A percentile compares a stretch with the other conserved stretches of the same genome.
phyloP scores from a whole-genome alignment of 2,329 filamentous ascomycete genomes.

The Plectosphaerella cucumerina region DNA sequence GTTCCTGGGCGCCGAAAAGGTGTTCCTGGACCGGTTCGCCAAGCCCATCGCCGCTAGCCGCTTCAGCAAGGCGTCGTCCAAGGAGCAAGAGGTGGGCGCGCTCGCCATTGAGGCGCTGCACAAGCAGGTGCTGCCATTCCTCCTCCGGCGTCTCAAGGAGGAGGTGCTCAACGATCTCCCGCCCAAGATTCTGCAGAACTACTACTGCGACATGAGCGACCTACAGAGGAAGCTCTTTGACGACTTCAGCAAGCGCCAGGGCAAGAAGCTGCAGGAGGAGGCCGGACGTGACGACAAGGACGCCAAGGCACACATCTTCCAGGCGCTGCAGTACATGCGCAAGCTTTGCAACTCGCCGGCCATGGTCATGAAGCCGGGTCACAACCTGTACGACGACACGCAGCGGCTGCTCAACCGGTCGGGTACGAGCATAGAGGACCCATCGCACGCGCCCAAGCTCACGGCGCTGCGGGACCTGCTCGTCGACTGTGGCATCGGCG shows the following conservation, averaged over 20 bases:
- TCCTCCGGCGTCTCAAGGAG: slow-evolving; percentile 93
- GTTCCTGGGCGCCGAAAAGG: slow-evolving; percentile 88
- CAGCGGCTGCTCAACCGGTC: slow-evolving; percentile 75
- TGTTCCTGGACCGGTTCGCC: slow-evolving; percentile 92
- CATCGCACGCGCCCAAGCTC: slow-evolving; percentile 87
- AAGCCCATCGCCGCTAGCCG: slow-evolving; percentile 93
- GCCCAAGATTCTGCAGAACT: slow-evolving; percentile 98
- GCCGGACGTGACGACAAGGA: slow-evolving; percentile 84
- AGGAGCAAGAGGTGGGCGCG: slow-evolving; percentile 95
- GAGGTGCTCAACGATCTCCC: slow-evolving; percentile 95
- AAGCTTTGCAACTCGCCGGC: slow-evolving; percentile 98
- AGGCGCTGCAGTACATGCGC: slow-evolving; percentile 98
- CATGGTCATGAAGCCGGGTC: slow-evolving; percentile 90
- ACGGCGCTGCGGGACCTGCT: slow-evolving; percentile 84
- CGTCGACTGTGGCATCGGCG: slow-evolving; percentile 97
- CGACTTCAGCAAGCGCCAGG: slow-evolving; percentile 91
- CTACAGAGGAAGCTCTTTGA: slow-evolving; percentile 94
- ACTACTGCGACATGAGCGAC: slow-evolving; percentile 97
- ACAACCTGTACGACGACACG: slow-evolving; percentile 84
- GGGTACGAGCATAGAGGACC: slow-evolving; percentile 78
- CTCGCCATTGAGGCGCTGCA: slow-evolving; percentile 96
- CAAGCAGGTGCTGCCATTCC: slow-evolving; percentile 95
- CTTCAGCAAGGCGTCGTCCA: slow-evolving; percentile 94
- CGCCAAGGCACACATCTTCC: slow-evolving; percentile 97
- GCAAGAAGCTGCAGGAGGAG: slow-evolving; percentile 80